Evolutionary conservation across 2,329 filamentous ascomycete genomes (phyloP).

Genomic region (Colletotrichum brevisporum): DNA sequence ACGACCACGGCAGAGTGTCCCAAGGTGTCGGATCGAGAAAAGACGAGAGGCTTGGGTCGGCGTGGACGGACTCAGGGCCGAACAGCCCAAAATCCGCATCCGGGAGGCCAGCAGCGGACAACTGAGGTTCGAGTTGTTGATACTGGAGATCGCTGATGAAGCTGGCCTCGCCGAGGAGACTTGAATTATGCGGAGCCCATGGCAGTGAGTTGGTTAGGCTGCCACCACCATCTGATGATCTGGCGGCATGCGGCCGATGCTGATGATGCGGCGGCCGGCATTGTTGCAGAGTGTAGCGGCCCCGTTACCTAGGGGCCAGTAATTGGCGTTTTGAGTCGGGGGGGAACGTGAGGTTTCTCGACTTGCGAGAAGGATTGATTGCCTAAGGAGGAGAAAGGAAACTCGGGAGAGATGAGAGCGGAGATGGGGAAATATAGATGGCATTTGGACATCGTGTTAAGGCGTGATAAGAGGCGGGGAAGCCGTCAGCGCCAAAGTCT

Average conservation of each 20-base stretch:
- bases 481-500: background rate
- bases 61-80: constrained; percentile 29
- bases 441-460: background rate
- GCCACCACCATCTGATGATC: constrained; percentile 22
- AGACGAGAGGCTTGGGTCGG: constrained; percentile 31
- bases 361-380: constrained; percentile 16
- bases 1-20: constrained; percentile 35
- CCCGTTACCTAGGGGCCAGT: constrained; percentile 34
- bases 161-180: constrained; percentile 29
- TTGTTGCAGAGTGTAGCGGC: constrained; percentile 42
- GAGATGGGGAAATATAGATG: constrained; percentile 17
- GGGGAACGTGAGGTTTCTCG: constrained; percentile 9
- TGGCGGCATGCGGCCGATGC: constrained; percentile 23
- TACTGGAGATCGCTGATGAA: constrained; percentile 18
- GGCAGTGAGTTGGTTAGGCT: constrained; percentile 26
- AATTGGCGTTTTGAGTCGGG: constrained; percentile 3
- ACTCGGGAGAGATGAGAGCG: background rate
- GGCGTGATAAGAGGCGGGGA: background rate
- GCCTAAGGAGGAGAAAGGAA: background rate
- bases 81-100: constrained; percentile 34
- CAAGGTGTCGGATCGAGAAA: constrained; percentile 32
- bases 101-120: constrained; percentile 31
- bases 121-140: constrained; percentile 17
- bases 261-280: constrained; percentile 31
- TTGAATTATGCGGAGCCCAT: constrained; percentile 34